These are phyloP conservation scores for Pyricularia pennisetigena DNA, from an alignment of 2,329 filamentous ascomycete genomes.

Conservation along the genomic window DNA sequence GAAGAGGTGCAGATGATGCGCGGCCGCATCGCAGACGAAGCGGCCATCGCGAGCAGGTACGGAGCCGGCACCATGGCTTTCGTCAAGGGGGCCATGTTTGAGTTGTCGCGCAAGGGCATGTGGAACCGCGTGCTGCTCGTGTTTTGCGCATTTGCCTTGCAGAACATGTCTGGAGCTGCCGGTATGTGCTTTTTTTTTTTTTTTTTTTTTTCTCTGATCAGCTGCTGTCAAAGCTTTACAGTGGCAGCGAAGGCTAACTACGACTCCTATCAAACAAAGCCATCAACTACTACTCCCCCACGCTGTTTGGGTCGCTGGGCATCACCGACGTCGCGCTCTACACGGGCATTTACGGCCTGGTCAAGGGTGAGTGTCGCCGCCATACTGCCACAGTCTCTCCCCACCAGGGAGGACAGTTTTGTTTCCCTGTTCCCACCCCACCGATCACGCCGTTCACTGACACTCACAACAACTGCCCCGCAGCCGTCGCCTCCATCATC, in stretches of 20 bases:
- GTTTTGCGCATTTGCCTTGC: slow-evolving; percentile 25
- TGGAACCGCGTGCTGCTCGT: slow-evolving; percentile 27
- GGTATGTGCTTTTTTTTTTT: no score
- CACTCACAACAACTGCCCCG: neutral
- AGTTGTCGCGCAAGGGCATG: slow-evolving; percentile 28
- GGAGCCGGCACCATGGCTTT: slow-evolving; percentile 22
- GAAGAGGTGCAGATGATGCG: slow-evolving; percentile 38
- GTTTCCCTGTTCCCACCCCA: no score
- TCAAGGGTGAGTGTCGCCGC: slow-evolving; percentile 24
- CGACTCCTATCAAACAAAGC: slow-evolving; percentile 10
- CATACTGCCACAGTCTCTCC: no score
- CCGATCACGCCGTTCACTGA: neutral
- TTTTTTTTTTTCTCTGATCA: neutral
- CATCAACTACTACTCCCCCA: slow-evolving; percentile 33
- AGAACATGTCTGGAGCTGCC: slow-evolving; percentile 30
- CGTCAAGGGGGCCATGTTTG: slow-evolving; percentile 22
- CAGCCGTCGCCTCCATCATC: slow-evolving; percentile 25
- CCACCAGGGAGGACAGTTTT: no score
- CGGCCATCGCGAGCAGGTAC: slow-evolving; percentile 19
- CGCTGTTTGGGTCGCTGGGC: slow-evolving; percentile 31
- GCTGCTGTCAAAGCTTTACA: neutral
- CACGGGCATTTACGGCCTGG: slow-evolving; percentile 40
- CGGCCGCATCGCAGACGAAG: slow-evolving; percentile 23
- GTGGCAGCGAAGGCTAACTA: neutral
- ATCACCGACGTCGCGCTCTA: slow-evolving; percentile 33